Evolutionary conservation across 306 rosid species (phyloP), one percentile per base, ranked within the genome.

Genomic region (Myrica gale): DNA sequence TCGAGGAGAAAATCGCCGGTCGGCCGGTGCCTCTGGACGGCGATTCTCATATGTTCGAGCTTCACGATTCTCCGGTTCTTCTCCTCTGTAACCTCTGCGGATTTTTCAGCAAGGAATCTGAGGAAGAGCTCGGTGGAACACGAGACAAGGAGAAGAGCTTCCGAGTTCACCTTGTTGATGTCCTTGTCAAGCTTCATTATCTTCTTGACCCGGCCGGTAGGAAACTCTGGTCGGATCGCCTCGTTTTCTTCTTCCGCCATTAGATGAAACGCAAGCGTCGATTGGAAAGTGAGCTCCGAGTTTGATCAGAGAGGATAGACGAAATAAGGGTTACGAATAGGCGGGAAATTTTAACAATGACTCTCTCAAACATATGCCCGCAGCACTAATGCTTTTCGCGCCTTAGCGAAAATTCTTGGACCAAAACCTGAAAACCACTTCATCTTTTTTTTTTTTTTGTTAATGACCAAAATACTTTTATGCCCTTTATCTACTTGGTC

Each of bases 11-110:
- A 95, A 81, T 95, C 97, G 47, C 88, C 74, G 39, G 90, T 90
- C 1, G 92, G 90, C 0, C 80, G 86, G 79, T 96, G 96, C 73
- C 91, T 90, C 88, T 90, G 91, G 37, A 86, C 93, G 26, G 96
- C 91, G 73, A 73, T 56, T 67, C 91, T 70, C 0, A 90, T 13
- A 79, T 92, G 93, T 37, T 92, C 96, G 0, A 92, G 89, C 81
- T 89, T 96, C 74, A 96, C 89, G 7, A 82, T 89, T 88, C 87
- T 90, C 67, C 98, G 91, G 68, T 96, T 90, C 96, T 89, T 90
- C 85, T 87, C 96, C 2, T 44, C 53, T 0, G 90, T 88, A 7
- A 79, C 87, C 16, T 80, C 82, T 9, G 92, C 92, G 6, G 98
- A 90, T 21, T 82, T 86, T 70, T 89, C 89, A 43, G 97, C 97